A percentile compares a stretch with the other conserved stretches of the same genome.
phyloP scores from a whole-genome alignment of 2,329 filamentous ascomycete species.

The Xylariomycetidae sp. region DNA sequence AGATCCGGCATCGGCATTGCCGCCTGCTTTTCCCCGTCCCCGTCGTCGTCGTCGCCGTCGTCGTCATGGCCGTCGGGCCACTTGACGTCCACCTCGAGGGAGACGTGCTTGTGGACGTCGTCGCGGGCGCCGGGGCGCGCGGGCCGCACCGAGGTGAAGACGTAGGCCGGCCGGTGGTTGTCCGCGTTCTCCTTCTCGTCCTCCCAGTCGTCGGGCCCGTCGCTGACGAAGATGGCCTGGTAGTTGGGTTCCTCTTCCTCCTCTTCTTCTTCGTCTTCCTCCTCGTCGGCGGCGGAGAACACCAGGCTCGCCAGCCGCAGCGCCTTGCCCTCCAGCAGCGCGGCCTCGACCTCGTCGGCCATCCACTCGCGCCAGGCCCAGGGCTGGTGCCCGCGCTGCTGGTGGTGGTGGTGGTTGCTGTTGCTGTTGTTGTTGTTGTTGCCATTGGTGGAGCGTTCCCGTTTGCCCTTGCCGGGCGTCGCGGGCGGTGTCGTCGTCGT shows the following conservation, averaged over 20 bases:
- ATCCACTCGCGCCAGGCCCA: conserved; percentile 20
- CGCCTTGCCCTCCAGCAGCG: conserved; percentile 18
- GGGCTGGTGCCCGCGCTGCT: conserved; percentile 4
- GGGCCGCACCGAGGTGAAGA: conserved; percentile 16
- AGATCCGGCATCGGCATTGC: conserved; percentile 12
- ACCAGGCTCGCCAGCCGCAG: conserved; percentile 20
- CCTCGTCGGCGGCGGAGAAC: not conserved
- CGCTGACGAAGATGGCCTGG: not conserved
- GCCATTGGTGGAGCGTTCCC: conserved; percentile 7
- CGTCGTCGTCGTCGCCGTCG: conserved; percentile 1
- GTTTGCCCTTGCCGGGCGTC: not conserved
- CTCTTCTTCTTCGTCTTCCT: conserved; percentile 7
- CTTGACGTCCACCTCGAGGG: conserved; percentile 21
- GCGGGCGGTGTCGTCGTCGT: not conserved
- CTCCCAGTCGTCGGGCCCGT: conserved; percentile 11
- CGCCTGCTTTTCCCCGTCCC: not conserved
- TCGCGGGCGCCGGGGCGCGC: conserved; percentile 2
- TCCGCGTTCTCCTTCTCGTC: conserved; percentile 6
- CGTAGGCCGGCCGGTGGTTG: conserved; percentile 12
- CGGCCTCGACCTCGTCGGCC: conserved; percentile 17
- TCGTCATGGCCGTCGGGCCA: conserved; percentile 9
- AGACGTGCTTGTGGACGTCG: conserved; percentile 20
- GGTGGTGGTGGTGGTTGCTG: conserved; percentile 1
- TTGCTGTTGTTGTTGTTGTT: too few relatives aligned
- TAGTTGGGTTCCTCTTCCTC: not conserved